phyloP scores from a whole-genome alignment of 192 early-diverging fungal genomes.

The Obelidium mucronatum region DNA sequence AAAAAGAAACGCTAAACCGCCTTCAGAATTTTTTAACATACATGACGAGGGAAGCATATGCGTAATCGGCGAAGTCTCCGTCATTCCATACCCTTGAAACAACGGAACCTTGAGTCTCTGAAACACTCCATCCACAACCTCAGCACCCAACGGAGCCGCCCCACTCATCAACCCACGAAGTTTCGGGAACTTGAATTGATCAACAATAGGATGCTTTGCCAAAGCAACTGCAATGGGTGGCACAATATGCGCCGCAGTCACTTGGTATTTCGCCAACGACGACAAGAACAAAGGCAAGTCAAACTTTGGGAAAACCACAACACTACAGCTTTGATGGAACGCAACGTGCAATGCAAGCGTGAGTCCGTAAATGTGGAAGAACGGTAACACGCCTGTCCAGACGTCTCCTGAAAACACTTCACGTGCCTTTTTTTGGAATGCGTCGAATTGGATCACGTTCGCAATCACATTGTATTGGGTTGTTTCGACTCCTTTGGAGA shows the following conservation, averaged over 20 bases:
- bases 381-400: slow-evolving; percentile 68
- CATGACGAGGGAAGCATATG: slow-evolving; percentile 16
- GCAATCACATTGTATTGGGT: slow-evolving; percentile 85
- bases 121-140: slow-evolving; percentile 65
- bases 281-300: slow-evolving; percentile 64
- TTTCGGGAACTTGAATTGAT: slow-evolving; percentile 74
- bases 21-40: not conserved
- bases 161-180: slow-evolving; percentile 69
- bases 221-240: slow-evolving; percentile 75
- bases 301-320: slow-evolving; percentile 83
- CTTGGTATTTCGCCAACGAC: slow-evolving; percentile 71
- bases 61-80: slow-evolving; percentile 57
- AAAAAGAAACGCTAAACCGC: not conserved
- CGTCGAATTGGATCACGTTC: slow-evolving; percentile 67
- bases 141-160: slow-evolving; percentile 79
- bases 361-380: slow-evolving; percentile 44
- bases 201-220: slow-evolving; percentile 73
- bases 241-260: slow-evolving; percentile 52
- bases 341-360: slow-evolving; percentile 37
- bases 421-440: slow-evolving; percentile 49
- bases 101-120: slow-evolving; percentile 51
- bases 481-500: slow-evolving; percentile 75
- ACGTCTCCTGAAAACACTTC: slow-evolving; percentile 29
- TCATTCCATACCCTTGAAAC: slow-evolving; percentile 63
- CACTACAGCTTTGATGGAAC: slow-evolving; percentile 55